Conservation (phyloP, 345 rosid species). For the Orychophragmus violaceus region DNA sequence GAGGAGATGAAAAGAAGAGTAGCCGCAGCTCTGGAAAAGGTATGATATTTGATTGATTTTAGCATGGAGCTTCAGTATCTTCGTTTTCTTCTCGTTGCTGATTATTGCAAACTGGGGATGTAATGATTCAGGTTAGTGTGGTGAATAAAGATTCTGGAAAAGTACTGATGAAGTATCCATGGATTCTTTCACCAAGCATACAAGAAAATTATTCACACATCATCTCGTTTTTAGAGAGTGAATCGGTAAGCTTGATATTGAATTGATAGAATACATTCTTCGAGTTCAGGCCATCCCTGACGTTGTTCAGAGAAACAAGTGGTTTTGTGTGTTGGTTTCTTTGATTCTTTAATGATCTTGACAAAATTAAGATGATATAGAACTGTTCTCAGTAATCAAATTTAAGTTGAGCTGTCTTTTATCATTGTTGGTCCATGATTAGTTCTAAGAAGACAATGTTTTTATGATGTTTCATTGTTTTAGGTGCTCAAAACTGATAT, state of each 20-base stretch:
- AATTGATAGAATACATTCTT: not conserved
- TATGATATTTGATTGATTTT: slow-evolving; percentile 22
- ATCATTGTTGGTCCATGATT: not conserved
- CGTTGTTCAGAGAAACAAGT: not conserved
- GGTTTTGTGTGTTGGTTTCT: not conserved
- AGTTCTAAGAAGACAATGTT: not conserved
- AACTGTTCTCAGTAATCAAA: not conserved
- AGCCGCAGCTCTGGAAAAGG: slow-evolving; percentile 46
- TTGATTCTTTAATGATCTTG: not conserved
- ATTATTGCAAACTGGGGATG: slow-evolving; percentile 8
- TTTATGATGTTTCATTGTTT: not conserved
- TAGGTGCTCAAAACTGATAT: slow-evolving; percentile 55
- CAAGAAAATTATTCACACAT: slow-evolving; percentile 54
- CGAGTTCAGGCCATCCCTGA: not conserved
- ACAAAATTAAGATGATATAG: not conserved
- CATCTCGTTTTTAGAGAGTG: slow-evolving; percentile 41
- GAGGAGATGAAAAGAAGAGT: slow-evolving; percentile 41
- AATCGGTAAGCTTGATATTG: slow-evolving; percentile 49
- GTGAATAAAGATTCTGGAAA: slow-evolving; percentile 46
- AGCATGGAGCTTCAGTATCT: not conserved
- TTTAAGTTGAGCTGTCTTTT: not conserved
- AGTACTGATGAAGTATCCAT: slow-evolving; percentile 70
- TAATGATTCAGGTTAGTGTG: slow-evolving; percentile 39
- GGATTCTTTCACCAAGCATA: slow-evolving; percentile 66
- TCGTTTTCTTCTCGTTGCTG: slow-evolving; percentile 12